phyloP scores from a whole-genome alignment of 495 filamentous ascomycete species.

The Neurospora sublineolata region DNA sequence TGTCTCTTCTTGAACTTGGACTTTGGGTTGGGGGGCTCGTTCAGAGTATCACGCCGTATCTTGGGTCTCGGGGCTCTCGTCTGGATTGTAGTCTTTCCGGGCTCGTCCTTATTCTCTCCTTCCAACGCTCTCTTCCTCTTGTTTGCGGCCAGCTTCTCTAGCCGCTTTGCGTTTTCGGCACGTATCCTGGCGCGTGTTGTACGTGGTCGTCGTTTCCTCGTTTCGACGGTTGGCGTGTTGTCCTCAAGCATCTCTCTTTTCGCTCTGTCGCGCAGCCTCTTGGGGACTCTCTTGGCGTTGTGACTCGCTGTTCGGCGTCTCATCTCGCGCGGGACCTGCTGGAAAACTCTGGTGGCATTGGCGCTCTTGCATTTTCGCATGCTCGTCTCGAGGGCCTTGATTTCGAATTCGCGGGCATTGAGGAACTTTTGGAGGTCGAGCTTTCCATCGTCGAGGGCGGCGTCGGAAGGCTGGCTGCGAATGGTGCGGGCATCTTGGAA shows the following conservation, averaged over 20 bases:
- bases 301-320: slow-evolving; percentile 84
- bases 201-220: slow-evolving; percentile 58
- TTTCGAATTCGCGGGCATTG: slow-evolving; percentile 74
- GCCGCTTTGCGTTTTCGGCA: slow-evolving; percentile 66
- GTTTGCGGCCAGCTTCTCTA: slow-evolving; percentile 52
- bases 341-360: slow-evolving; percentile 68
- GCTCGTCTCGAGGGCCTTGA: slow-evolving; percentile 66
- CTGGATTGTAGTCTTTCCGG: slow-evolving; percentile 23
- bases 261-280: slow-evolving; percentile 57
- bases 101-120: neutral
- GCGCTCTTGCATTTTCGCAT: slow-evolving; percentile 61
- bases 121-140: slow-evolving; percentile 42
- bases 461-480: slow-evolving; percentile 56
- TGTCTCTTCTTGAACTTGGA: slow-evolving; percentile 79
- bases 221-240: slow-evolving; percentile 75
- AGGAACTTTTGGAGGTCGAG: slow-evolving; percentile 76
- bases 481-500: slow-evolving; percentile 58
- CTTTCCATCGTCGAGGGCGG: slow-evolving; percentile 64
- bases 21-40: slow-evolving; percentile 50
- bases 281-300: slow-evolving; percentile 87
- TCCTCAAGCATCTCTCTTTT: slow-evolving; percentile 78
- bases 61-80: slow-evolving; percentile 44
- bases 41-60: slow-evolving; percentile 58
- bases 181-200: slow-evolving; percentile 59
- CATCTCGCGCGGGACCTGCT: slow-evolving; percentile 75